Conservation (phyloP, 2,329 filamentous ascomycete species). For the Magnaporthales sp. region DNA sequence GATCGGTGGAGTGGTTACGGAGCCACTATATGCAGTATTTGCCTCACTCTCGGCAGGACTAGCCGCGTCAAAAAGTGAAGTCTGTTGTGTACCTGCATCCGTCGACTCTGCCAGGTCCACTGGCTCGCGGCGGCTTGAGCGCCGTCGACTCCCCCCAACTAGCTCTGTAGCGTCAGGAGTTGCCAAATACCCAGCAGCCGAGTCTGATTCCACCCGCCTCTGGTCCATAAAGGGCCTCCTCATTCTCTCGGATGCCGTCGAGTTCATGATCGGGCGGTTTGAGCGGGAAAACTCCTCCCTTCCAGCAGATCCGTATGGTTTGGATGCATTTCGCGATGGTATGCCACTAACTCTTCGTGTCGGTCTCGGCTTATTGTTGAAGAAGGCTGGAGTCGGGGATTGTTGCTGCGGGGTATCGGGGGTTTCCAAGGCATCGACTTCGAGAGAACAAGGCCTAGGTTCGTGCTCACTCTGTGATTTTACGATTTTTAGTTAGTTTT, state of each 20-base stretch:
- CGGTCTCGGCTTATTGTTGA: neutral
- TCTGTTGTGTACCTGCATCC: constrained; percentile 31
- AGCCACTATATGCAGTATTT: constrained; percentile 52
- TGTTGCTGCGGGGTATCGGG: constrained; percentile 3
- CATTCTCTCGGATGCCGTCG: constrained; percentile 27
- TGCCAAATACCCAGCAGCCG: constrained; percentile 27
- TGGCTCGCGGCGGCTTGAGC: constrained; percentile 24
- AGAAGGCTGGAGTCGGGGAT: neutral
- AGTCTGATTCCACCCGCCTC: neutral
- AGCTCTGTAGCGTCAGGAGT: constrained; percentile 52
- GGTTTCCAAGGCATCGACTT: constrained; percentile 1
- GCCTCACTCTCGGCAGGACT: constrained; percentile 47
- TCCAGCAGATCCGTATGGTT: neutral
- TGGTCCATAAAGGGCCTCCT: constrained; percentile 17
- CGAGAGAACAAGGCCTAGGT: neutral
- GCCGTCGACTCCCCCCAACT: constrained; percentile 19
- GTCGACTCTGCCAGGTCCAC: constrained; percentile 33
- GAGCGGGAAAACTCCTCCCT: constrained; percentile 22
- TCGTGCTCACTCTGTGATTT: neutral
- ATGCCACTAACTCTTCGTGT: neutral
- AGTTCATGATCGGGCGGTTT: constrained; percentile 18
- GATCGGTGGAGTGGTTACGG: constrained; percentile 66
- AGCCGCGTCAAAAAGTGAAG: constrained; percentile 33
- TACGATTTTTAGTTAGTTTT: neutral
- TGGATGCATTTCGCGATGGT: neutral